Evolutionary conservation across 78 protist species (phyloP).

Genomic region (Dictyostelium capitatum): DNA sequence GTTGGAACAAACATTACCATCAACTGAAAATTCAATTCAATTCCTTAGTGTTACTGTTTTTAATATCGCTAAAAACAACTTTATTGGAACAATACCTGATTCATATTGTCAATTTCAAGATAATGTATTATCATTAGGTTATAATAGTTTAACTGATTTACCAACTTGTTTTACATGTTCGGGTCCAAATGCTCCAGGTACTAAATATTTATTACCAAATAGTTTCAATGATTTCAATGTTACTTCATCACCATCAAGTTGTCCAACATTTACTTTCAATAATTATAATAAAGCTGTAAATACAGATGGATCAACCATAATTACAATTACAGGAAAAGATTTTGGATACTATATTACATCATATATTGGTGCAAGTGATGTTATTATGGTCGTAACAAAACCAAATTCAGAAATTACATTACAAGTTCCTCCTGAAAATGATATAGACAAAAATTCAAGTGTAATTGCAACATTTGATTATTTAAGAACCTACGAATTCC

Average conservation of each 20-base stretch:
- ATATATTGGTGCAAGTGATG: not conserved
- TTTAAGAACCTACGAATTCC: not conserved
- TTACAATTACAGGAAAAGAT: not conserved
- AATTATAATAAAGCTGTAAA: not conserved
- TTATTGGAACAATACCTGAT: not conserved
- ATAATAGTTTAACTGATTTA: not conserved
- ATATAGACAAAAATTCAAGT: not conserved
- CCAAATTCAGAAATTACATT: not conserved
- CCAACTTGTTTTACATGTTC: not conserved
- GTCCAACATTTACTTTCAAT: not conserved
- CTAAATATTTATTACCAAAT: constrained; percentile 2
- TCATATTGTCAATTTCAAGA: not conserved
- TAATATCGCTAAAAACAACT: not conserved
- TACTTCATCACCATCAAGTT: not conserved
- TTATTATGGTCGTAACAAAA: not conserved
- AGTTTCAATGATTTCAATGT: not conserved
- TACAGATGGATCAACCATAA: not conserved
- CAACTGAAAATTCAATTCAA: not conserved
- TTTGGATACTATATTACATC: not conserved
- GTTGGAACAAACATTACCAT: not conserved
- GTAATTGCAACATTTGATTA: not conserved
- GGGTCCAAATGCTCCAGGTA: constrained; percentile 1
- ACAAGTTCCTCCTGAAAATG: not conserved
- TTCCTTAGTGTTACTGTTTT: not conserved
- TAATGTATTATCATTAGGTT: not conserved